A percentile compares a stretch with the other conserved stretches of the same genome.
Evolutionary conservation across 2,329 filamentous ascomycete species (phyloP).

Genomic region (Sporothrix brasiliensis): DNA sequence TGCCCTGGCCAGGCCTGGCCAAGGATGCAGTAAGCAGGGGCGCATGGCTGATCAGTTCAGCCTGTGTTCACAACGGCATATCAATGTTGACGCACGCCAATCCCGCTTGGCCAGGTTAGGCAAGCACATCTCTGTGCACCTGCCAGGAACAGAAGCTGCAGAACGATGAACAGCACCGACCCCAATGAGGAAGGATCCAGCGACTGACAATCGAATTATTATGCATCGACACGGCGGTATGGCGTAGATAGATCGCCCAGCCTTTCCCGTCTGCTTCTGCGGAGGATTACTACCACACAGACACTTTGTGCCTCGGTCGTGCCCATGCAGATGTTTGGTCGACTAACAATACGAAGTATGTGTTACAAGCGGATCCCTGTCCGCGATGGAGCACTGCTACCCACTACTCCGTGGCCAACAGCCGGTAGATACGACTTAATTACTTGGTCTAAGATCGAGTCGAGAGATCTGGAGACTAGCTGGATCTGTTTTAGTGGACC

Average conservation of each 20-base stretch:
- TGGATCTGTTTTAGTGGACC: slow-evolving; percentile 16
- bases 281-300: neutral
- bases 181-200: slow-evolving; percentile 8
- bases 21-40: slow-evolving; percentile 15
- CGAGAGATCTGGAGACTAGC: neutral
- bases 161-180: neutral
- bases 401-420: neutral
- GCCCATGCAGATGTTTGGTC: neutral
- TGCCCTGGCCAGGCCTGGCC: neutral
- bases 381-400: neutral
- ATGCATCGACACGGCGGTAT: slow-evolving; percentile 14
- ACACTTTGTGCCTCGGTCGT: neutral
- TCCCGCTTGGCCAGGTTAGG: slow-evolving; percentile 8
- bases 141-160: slow-evolving; percentile 13
- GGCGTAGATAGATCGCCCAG: slow-evolving; percentile 11
- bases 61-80: slow-evolving; percentile 16
- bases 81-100: neutral
- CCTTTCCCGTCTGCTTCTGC: neutral
- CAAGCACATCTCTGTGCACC: slow-evolving; percentile 10
- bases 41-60: slow-evolving; percentile 19
- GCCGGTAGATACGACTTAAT: slow-evolving; percentile 10
- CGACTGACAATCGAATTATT: neutral
- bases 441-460: neutral
- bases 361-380: neutral
- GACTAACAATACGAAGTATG: neutral